A percentile compares a stretch with the other conserved stretches of the same genome.
Evolutionary conservation across 2,329 filamentous ascomycete genomes (phyloP).

Genomic region (Arthrinium phaeospermum): DNA sequence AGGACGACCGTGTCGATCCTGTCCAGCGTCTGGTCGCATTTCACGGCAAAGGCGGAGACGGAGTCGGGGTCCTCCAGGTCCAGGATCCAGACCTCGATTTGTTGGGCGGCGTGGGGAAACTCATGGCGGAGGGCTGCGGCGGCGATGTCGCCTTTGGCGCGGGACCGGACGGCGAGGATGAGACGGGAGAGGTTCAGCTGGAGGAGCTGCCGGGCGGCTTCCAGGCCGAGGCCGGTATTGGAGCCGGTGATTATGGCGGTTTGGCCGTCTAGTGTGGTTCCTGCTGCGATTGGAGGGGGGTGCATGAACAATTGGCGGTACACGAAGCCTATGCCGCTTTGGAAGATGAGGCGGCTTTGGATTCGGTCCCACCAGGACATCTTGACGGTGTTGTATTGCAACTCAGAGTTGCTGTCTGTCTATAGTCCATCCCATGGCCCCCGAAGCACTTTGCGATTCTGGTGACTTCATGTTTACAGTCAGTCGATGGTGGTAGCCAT

Average conservation of each 20-base stretch:
- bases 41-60: slow-evolving; percentile 46
- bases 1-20: slow-evolving; percentile 52
- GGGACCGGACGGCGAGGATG: slow-evolving; percentile 53
- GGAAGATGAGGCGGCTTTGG: slow-evolving; percentile 19
- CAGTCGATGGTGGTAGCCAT: too few species aligned
- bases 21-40: slow-evolving; percentile 36
- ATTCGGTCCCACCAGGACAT: slow-evolving; percentile 19
- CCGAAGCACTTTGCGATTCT: not conserved
- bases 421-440: not conserved
- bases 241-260: slow-evolving; percentile 54
- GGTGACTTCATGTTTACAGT: not conserved
- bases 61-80: slow-evolving; percentile 55
- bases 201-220: slow-evolving; percentile 47
- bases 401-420: not conserved
- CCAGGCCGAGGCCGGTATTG: slow-evolving; percentile 56
- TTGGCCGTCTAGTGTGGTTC: slow-evolving; percentile 18
- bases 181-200: slow-evolving; percentile 46
- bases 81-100: slow-evolving; percentile 55
- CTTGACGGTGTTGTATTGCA: not conserved
- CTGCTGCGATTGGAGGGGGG: slow-evolving; percentile 15
- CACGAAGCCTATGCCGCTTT: slow-evolving; percentile 21
- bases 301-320: slow-evolving; percentile 22
- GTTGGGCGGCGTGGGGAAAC: slow-evolving; percentile 36
- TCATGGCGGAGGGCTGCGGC: slow-evolving; percentile 37
- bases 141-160: slow-evolving; percentile 49